A percentile compares a stretch with the other conserved stretches of the same genome.
These are phyloP conservation scores for Elsinoe ampelina DNA, from an alignment of 2,329 filamentous ascomycete species.

Conservation along the genomic window DNA sequence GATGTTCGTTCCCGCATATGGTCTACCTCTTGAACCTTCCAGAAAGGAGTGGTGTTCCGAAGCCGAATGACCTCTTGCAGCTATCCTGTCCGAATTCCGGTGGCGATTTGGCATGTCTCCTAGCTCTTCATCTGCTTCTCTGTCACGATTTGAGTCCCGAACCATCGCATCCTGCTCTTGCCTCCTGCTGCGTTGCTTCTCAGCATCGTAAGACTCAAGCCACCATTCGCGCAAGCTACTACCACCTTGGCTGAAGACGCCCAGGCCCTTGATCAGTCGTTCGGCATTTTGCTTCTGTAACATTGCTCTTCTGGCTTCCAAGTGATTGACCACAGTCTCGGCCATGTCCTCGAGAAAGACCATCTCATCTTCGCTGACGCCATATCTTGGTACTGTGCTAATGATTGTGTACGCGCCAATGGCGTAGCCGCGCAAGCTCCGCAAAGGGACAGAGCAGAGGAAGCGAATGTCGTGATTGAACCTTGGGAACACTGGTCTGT, in stretches of 20 bases:
- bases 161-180: neutral
- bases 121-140: constrained; percentile 18
- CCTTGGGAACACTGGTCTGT: constrained; percentile 10
- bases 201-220: constrained; percentile 16
- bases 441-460: constrained; percentile 52
- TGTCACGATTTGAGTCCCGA: neutral
- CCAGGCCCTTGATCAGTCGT: constrained; percentile 46
- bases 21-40: neutral
- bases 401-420: constrained; percentile 53
- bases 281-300: constrained; percentile 45
- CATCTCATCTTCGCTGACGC: constrained; percentile 41
- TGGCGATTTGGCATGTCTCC: constrained; percentile 13
- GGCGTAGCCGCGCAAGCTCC: constrained; percentile 45
- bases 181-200: constrained; percentile 5
- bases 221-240: constrained; percentile 23
- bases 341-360: constrained; percentile 50
- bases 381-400: constrained; percentile 48
- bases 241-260: constrained; percentile 32
- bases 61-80: neutral
- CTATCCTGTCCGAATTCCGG: neutral
- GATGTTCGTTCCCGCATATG: neutral
- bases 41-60: neutral
- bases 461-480: constrained; percentile 28
- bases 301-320: constrained; percentile 42
- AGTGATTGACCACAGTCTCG: constrained; percentile 49